phyloP scores from a whole-genome alignment of 192 early-diverging fungal species.

The Coemansia nantahalensis region DNA sequence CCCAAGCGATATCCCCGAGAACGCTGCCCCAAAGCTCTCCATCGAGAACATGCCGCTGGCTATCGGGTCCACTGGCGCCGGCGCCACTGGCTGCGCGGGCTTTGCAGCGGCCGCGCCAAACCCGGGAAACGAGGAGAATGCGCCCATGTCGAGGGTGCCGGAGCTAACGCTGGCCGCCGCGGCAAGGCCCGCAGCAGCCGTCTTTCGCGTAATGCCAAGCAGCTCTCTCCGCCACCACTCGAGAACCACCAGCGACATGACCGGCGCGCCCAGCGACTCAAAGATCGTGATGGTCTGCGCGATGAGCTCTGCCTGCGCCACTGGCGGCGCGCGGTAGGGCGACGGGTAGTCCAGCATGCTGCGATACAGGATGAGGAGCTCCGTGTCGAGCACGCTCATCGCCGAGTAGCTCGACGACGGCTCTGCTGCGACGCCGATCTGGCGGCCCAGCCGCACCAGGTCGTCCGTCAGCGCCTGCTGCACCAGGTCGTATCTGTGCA shows the following conservation, averaged over 20 bases:
- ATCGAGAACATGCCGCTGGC: conserved; percentile 30
- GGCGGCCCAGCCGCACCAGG: conserved; percentile 19
- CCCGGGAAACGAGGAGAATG: conserved; percentile 29
- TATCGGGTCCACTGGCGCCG: conserved; percentile 6
- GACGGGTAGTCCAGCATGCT: conserved; percentile 47
- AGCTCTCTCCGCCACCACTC: conserved; percentile 52
- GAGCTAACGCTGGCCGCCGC: conserved; percentile 3
- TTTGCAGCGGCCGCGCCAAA: conserved; percentile 4
- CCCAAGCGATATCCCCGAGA: conserved; percentile 5
- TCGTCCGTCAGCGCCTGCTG: conserved; percentile 40
- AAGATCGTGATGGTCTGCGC: conserved; percentile 53
- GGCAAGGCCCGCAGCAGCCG: background rate
- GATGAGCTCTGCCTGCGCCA: conserved; percentile 46
- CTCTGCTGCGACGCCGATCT: conserved; percentile 30
- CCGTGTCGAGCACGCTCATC: conserved; percentile 46
- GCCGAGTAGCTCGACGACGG: conserved; percentile 12
- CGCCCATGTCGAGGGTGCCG: conserved; percentile 28
- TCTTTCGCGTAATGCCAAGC: conserved; percentile 21
- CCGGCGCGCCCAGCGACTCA: conserved; percentile 45
- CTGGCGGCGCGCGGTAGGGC: conserved; percentile 38
- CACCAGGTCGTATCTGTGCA: conserved; percentile 42
- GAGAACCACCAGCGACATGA: conserved; percentile 52
- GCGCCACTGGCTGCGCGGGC: too few species aligned
- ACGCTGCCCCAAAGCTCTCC: conserved; percentile 37
- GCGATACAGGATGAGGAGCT: conserved; percentile 45